Base-by-base conservation (phyloP, 192 early-diverging fungal genomes). In the Pilaira anomala region DNA sequence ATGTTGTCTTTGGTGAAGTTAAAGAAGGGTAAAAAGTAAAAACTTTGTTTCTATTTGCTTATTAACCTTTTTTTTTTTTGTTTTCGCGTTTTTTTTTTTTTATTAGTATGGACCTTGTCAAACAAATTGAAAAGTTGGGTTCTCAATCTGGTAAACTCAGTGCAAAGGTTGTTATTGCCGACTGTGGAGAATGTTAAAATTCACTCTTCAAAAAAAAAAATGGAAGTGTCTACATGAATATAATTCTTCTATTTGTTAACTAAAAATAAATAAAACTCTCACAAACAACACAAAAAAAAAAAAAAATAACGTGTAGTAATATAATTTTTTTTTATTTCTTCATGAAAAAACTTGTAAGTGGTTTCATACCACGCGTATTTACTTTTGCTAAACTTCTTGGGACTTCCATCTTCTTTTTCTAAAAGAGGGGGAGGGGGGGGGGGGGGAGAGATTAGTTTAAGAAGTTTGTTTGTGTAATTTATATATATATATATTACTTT, bases 1-100 rank as follows among this genome's bases (percentile, higher is more conserved):
- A 98, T 67, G 95, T 97, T 48, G 93, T 98, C 48, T 98, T 97
- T 85, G 96, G 94, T 30, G 74, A 85, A 67, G 92, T 97, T 29
- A 28, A 93, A 21, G 86, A 89, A 65, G 91, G 87, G 40, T 65
- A 53, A 69, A 70, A 13, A 19, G 19, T 21, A 19, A 21, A 25
- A 19, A 25, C 12, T 51, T 14, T 3, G 22, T 28, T 14, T 25
- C 16, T 25, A 28, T n/a, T n/a, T n/a, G n/a, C n/a, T n/a, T n/a
- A n/a, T n/a, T n/a, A n/a, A n/a, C n/a, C n/a, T n/a, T n/a, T 89
- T 7, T 39, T 46, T 9, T 36, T 36, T 36, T 36, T 36, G 18
- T 36, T 54, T 18, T 29, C 29, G 11, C 28, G 12, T 16, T 25
- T 52, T 33, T 33, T 29, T 33, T 18, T 44, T 25, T 49, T 19